Conservation (phyloP, 2,329 filamentous ascomycete species). For the Onygenales sp. region DNA sequence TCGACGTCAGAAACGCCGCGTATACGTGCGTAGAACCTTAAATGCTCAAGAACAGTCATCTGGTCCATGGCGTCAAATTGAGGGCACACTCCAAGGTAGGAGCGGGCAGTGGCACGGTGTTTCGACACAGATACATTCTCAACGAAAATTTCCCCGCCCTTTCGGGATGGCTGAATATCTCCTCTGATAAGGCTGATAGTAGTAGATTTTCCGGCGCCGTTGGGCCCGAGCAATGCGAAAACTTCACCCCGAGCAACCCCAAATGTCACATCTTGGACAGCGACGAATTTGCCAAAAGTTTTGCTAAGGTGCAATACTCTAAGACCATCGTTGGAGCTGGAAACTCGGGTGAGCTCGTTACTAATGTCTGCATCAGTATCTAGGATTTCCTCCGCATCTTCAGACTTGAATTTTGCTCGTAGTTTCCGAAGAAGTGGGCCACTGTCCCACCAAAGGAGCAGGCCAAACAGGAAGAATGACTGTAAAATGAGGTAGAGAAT, state of each 20-base stretch:
- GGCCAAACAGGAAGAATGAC: slow-evolving; percentile 56
- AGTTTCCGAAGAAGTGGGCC: slow-evolving; percentile 54
- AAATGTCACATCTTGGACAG: slow-evolving; percentile 84
- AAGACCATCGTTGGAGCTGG: slow-evolving; percentile 56
- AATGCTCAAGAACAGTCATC: slow-evolving; percentile 81
- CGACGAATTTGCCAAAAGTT: slow-evolving; percentile 62
- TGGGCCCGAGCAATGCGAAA: slow-evolving; percentile 81
- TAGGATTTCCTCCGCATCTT: slow-evolving; percentile 31
- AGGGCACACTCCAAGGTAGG: slow-evolving; percentile 81
- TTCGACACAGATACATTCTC: slow-evolving; percentile 67
- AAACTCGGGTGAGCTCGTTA: slow-evolving; percentile 55
- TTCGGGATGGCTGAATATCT: slow-evolving; percentile 64
- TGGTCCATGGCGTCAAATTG: slow-evolving; percentile 81
- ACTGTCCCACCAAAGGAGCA: slow-evolving; percentile 73
- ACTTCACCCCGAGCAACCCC: slow-evolving; percentile 71
- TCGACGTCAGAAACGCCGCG: slow-evolving; percentile 67
- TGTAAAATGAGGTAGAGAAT: slow-evolving; percentile 77
- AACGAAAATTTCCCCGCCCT: slow-evolving; percentile 71
- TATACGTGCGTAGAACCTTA: slow-evolving; percentile 77
- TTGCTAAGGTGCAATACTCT: slow-evolving; percentile 75
- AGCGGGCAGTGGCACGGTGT: slow-evolving; percentile 61
- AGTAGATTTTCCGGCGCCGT: slow-evolving; percentile 84
- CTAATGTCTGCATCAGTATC: slow-evolving; percentile 50
- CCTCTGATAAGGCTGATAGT: slow-evolving; percentile 83
- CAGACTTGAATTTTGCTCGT: slow-evolving; percentile 34